Evolutionary conservation across 2,329 filamentous ascomycete species (phyloP).

Genomic region (Cercospora sp.): DNA sequence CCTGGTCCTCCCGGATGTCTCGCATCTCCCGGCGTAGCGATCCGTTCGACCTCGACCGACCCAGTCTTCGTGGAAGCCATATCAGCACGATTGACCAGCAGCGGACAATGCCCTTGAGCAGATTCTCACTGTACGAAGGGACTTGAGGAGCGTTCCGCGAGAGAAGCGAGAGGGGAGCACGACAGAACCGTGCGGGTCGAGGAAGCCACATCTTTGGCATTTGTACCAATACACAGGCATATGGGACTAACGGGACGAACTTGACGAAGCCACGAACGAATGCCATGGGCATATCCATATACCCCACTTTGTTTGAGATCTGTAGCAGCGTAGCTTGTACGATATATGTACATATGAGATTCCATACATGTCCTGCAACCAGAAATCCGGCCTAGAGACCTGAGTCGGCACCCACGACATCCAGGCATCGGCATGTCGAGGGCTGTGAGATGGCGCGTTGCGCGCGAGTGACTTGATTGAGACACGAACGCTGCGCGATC

Average conservation of each 20-base stretch:
- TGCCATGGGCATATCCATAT: not conserved
- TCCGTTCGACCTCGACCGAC: slow-evolving; percentile 27
- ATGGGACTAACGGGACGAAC: not conserved
- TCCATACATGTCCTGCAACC: not conserved
- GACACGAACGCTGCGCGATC: not conserved
- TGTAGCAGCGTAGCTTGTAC: not conserved
- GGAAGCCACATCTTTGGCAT: not conserved
- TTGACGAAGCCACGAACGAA: not conserved
- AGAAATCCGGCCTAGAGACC: not conserved
- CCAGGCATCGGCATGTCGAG: not conserved
- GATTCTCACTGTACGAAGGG: slow-evolving; percentile 8
- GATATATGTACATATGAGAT: not conserved
- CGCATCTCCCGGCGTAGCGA: slow-evolving; percentile 25
- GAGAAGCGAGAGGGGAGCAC: not conserved
- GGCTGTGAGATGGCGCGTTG: too few relatives aligned
- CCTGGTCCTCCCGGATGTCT: slow-evolving; percentile 14
- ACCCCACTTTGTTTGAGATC: not conserved
- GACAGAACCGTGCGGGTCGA: not conserved
- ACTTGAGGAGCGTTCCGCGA: not conserved
- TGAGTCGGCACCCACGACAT: not conserved
- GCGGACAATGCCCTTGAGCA: not conserved
- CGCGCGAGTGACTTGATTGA: not conserved
- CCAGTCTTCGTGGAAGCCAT: slow-evolving; percentile 17
- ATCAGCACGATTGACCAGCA: not conserved
- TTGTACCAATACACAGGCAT: not conserved